Conservation (phyloP, 305 asterid genomes). For the Solanum chacoense region DNA sequence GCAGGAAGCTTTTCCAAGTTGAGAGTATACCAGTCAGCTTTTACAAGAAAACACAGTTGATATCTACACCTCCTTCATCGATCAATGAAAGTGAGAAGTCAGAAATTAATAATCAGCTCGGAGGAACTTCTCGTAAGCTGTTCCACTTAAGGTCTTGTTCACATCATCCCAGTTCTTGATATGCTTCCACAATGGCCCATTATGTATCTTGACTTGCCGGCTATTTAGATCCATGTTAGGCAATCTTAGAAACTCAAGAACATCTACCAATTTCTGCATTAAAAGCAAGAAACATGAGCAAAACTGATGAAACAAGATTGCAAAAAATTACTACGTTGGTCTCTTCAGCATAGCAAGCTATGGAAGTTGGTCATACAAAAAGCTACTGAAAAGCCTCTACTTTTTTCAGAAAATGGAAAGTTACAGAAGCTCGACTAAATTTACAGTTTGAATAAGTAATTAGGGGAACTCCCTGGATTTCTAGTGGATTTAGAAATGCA, state of each 20-base stretch:
- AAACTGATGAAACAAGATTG: background rate
- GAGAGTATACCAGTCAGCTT: conserved; percentile 7
- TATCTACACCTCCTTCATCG: conserved; percentile 17
- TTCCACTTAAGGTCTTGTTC: conserved; percentile 45
- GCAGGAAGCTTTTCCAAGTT: conserved; percentile 2
- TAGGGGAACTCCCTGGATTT: background rate
- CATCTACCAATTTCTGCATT: conserved; percentile 54
- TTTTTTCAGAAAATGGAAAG: background rate
- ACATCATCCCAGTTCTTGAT: conserved; percentile 71
- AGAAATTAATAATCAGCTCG: conserved; percentile 29
- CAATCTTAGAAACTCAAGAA: conserved; percentile 50
- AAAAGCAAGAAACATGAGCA: background rate
- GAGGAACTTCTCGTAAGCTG: conserved; percentile 56
- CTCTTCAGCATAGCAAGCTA: background rate
- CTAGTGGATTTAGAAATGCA: background rate
- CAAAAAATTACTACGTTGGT: background rate
- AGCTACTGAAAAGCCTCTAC: background rate
- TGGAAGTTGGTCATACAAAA: background rate
- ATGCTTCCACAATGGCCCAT: conserved; percentile 51
- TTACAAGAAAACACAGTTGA: background rate
- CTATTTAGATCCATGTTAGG: conserved; percentile 54
- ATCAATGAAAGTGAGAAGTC: conserved; percentile 5
- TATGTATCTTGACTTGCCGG: conserved; percentile 83
- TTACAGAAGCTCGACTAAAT: background rate
- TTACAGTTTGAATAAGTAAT: background rate